Evolutionary conservation across 1,284 basidiomycete species (phyloP), one percentile per base, ranked within the genome.

Genomic region (Moniliella sp.): DNA sequence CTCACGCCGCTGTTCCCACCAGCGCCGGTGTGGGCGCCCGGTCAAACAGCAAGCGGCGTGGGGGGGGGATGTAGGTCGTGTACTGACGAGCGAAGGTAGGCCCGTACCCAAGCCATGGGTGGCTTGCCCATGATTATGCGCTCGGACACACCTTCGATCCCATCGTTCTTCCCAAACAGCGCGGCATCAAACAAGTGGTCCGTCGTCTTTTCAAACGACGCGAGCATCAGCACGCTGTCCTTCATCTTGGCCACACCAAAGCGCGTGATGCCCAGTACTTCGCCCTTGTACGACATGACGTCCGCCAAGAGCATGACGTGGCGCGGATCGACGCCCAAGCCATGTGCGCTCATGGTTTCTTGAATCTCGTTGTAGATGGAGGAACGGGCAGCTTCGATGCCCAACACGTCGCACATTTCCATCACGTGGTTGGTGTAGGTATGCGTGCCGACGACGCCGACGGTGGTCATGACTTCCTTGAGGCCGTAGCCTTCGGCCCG

Each of bases 161-260:
- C 73, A 56, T 99, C 91, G 34, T 76, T 83, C 65, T 97, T 94
- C 12, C 84, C 83, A 61, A 77, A 91, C 5, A 91, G 78, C n/a
- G 91, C 80, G 1, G 91, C 91, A 54, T 99, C 86, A 63, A n/a
- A 99, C 41, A 99, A 65, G 62, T 97, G 91, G 65, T 97, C 91
- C 8, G 91, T 97, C 16, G 91, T 97, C 67, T 97, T 97, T 64
- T 99, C 91, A 62, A 99, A 99, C 18, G 83, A 91, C 7, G 91
- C 91, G 52, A 97, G 68, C 91, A 97, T 99, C 48, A 97, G 71
- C 12, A 94, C 86, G 50, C 83, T 93, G 64, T 99, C 91, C 65
- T 97, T 97, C 83, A 97, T 97, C 66, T 97, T 97, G 15, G 88
- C 83, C n/a, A 99, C 88, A 61, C 91, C 91, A 64, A 97, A 97